A percentile compares a stretch with the other conserved stretches of the same genome.
phyloP scores from a whole-genome alignment of 2,329 filamentous ascomycete species.

The Escovopsis sp. region DNA sequence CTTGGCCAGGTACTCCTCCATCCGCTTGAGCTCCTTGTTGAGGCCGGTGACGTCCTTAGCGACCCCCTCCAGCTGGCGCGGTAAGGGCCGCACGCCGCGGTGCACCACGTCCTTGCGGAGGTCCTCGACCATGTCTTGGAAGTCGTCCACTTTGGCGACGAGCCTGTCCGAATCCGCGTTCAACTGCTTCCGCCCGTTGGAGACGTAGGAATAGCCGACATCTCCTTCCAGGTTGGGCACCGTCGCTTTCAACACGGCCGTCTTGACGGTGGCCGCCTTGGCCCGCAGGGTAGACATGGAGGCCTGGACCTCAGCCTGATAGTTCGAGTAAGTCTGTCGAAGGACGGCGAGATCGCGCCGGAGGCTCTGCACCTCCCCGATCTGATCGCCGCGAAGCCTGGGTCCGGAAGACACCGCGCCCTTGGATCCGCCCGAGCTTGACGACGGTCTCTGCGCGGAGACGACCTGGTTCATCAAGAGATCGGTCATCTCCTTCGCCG shows the following conservation, averaged over 20 bases:
- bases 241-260: slow-evolving; percentile 52
- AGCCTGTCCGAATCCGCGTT: slow-evolving; percentile 79
- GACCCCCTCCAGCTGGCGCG: slow-evolving; percentile 76
- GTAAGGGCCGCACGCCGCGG: slow-evolving; percentile 79
- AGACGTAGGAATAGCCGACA: slow-evolving; percentile 73
- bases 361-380: slow-evolving; percentile 66
- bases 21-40: slow-evolving; percentile 76
- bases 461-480: slow-evolving; percentile 3
- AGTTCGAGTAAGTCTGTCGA: slow-evolving; percentile 83
- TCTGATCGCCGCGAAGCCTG: slow-evolving; percentile 43
- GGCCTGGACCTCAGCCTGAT: slow-evolving; percentile 72
- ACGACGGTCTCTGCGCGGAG: slow-evolving; percentile 30
- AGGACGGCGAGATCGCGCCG: slow-evolving; percentile 81
- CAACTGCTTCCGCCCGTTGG: slow-evolving; percentile 72
- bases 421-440: slow-evolving; percentile 24
- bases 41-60: slow-evolving; percentile 74
- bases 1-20: slow-evolving; percentile 79
- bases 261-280: slow-evolving; percentile 72
- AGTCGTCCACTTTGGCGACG: slow-evolving; percentile 81
- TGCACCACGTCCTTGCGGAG: slow-evolving; percentile 92
- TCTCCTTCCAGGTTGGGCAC: slow-evolving; percentile 61
- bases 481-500: slow-evolving; percentile 66
- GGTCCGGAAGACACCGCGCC: slow-evolving; percentile 17
- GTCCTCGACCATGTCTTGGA: slow-evolving; percentile 95
- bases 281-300: slow-evolving; percentile 72